These are phyloP conservation scores for Didymella segeticola DNA, from an alignment of 2,329 filamentous ascomycete species.

Conservation along the genomic window DNA sequence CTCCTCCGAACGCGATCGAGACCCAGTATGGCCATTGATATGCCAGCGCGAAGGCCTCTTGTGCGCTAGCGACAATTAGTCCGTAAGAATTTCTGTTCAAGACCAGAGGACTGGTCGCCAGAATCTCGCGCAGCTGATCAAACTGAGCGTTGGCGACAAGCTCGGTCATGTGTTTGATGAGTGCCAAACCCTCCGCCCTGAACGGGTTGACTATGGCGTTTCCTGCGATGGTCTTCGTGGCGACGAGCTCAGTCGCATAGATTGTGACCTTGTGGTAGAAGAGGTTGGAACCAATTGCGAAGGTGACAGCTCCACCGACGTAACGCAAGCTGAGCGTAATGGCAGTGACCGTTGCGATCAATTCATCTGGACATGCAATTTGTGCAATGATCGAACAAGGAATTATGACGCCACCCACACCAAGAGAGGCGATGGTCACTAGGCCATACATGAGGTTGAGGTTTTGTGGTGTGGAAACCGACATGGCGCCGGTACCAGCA, in stretches of 20 bases:
- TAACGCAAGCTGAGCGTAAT: conserved; percentile 74
- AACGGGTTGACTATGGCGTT: conserved; percentile 53
- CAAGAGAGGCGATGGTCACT: conserved; percentile 67
- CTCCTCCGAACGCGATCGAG: conserved; percentile 66
- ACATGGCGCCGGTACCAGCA: conserved; percentile 64
- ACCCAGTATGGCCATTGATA: conserved; percentile 69
- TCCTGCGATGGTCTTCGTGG: conserved; percentile 55
- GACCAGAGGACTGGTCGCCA: conserved; percentile 53
- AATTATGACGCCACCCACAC: conserved; percentile 72
- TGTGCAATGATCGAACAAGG: conserved; percentile 72
- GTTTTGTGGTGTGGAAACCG: conserved; percentile 60
- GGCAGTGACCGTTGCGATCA: conserved; percentile 73
- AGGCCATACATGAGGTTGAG: conserved; percentile 62
- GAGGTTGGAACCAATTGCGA: conserved; percentile 56
- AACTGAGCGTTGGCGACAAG: conserved; percentile 52
- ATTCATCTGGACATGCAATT: conserved; percentile 72
- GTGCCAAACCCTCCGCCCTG: conserved; percentile 51
- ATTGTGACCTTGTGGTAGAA: conserved; percentile 37
- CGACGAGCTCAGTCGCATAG: conserved; percentile 31
- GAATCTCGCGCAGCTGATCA: conserved; percentile 50
- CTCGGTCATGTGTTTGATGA: conserved; percentile 53
- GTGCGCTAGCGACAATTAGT: conserved; percentile 60
- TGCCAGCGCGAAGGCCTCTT: conserved; percentile 63
- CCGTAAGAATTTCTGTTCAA: conserved; percentile 53
- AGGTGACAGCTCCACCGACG: conserved; percentile 70